Base-by-base conservation (phyloP, 1,284 basidiomycete genomes). In the Cryptococcus deneoformans region DNA sequence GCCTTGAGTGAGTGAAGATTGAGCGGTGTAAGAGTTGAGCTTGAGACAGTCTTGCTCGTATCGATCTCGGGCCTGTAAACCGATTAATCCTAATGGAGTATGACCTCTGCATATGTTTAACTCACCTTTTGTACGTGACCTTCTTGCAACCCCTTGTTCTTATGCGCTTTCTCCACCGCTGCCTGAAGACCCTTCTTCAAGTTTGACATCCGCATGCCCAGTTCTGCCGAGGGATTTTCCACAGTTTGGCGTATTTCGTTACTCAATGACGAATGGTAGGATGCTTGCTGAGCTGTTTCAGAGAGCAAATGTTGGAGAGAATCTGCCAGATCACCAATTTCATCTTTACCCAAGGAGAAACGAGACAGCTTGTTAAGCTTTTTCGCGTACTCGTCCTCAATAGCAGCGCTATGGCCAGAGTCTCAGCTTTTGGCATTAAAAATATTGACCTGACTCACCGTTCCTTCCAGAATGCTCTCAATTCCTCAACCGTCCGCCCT, bases 361-460 rank as follows among this genome's bases (percentile, higher is more conserved):
- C 91, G 95, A 36, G 92, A 83, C 29, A 99, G 81, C 76, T 90
- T 93, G 24, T 83, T 80, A 9, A 99, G 72, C 40, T 88, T 85
- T 78, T 93, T 94, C 2, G 94, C 87, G 70, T 98, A 98, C 38
- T 98, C 95, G 65, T 97, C 94, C 75, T 99, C 94, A 64, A 98
- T 76, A 0, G 62, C 56, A 44, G 73, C 72, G 61, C 74, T 77
- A 59, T 9, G 6, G 3, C 3, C 12, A 8, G 40, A 46, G 16
- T 24, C 35, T n/a, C 20, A 12, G 40, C 8, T 1, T 16, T 20
- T 39, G 1, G 7, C 9, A 12, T 7, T 36, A 44, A 24, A 14
- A 20, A n/a, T 35, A n/a, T 14, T 6, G 11, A 37, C 12, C 46
- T 11, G 1, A 64, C 84, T 59, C 68, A 93, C 86, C 92, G 83